phyloP scores from a whole-genome alignment of 2,329 filamentous ascomycete species.

The Exophiala mesophila region DNA sequence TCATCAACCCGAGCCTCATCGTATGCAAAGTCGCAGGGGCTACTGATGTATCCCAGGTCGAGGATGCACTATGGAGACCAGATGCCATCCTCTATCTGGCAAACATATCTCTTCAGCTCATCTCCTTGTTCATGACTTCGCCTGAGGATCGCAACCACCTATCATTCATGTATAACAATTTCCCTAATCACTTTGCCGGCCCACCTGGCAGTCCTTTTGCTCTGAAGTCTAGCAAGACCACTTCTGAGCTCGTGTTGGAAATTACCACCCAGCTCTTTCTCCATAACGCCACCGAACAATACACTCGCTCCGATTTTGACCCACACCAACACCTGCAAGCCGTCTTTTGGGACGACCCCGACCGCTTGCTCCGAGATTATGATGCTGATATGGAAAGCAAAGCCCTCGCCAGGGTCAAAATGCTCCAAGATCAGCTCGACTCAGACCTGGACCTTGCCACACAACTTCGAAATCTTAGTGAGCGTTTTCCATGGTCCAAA shows the following conservation, averaged over 20 bases:
- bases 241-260: constrained; percentile 48
- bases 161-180: constrained; percentile 16
- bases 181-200: constrained; percentile 13
- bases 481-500: constrained; percentile 46
- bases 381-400: background rate
- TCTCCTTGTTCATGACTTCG: constrained; percentile 27
- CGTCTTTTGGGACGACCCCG: constrained; percentile 38
- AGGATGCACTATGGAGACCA: constrained; percentile 30
- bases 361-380: background rate
- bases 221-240: constrained; percentile 30
- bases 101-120: constrained; percentile 42
- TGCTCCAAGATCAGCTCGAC: constrained; percentile 27
- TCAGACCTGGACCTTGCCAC: constrained; percentile 33
- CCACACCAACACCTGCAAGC: constrained; percentile 37
- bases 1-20: constrained; percentile 34
- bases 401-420: constrained; percentile 1
- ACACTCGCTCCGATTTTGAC: constrained; percentile 33
- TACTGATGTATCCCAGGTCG: constrained; percentile 18
- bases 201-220: constrained; percentile 32
- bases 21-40: constrained; percentile 30
- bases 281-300: constrained; percentile 34
- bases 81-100: constrained; percentile 39
- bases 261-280: constrained; percentile 54
- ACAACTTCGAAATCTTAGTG: constrained; percentile 42
- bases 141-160: constrained; percentile 5